These are phyloP conservation scores for Tetracentron sinense DNA, from an alignment of 164 flowering plant genomes.

Conservation along the genomic window DNA sequence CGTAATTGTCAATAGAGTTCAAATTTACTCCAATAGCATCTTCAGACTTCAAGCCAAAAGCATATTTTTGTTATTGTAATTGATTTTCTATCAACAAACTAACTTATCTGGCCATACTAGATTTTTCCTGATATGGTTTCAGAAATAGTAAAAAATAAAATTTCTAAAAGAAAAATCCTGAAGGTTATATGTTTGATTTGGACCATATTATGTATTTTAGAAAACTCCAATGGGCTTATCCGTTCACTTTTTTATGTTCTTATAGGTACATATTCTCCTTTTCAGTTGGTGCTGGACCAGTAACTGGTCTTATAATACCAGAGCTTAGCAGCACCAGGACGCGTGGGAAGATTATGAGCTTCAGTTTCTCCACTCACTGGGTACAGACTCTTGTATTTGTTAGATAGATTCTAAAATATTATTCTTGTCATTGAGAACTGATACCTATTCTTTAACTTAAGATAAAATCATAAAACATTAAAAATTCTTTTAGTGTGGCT, in stretches of 20 bases:
- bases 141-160: neutral
- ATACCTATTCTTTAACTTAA: no score
- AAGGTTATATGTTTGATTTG: neutral
- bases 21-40: neutral
- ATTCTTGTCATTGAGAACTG: no score
- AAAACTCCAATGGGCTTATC: neutral
- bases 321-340: slow-evolving; percentile 78
- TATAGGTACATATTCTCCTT: slow-evolving; percentile 71
- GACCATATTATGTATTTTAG: no score
- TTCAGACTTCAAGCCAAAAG: neutral
- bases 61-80: neutral
- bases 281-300: slow-evolving; percentile 90
- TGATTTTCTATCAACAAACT: neutral
- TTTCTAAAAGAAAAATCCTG: neutral
- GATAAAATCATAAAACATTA: no score
- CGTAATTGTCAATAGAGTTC: neutral
- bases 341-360: slow-evolving; percentile 76
- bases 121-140: neutral
- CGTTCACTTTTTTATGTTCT: neutral
- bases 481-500: no score
- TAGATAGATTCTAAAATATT: no score
- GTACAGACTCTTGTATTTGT: slow-evolving; percentile 38
- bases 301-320: slow-evolving; percentile 80
- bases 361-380: slow-evolving; percentile 89
- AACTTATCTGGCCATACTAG: neutral